Base-by-base conservation (phyloP, 192 early-diverging fungal genomes). In the Gonapodya prolifera region DNA sequence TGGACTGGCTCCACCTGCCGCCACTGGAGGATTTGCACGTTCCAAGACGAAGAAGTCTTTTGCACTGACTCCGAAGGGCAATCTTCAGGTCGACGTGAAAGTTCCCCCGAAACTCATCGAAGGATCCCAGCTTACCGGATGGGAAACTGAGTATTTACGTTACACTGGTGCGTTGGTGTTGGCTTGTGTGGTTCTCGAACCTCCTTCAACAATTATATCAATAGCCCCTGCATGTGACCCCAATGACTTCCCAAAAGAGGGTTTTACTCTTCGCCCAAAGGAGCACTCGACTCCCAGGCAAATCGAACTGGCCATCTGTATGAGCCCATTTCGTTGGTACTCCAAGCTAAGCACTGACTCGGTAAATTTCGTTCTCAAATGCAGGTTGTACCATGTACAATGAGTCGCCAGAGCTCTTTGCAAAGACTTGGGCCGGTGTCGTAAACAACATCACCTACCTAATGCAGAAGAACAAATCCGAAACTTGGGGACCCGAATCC, bases 81-180 rank as follows among this genome's bases (percentile, higher is more conserved):
- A 73, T 32, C 71, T 73, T 18, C 71, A 73, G 71, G 71, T 73
- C 18, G 71, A 73, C 31, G 28, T 73, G 71, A 2, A 8, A 8
- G 71, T 73, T 2, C 71, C 71, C 2, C 32, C 71, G 8, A 73
- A 73, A 32, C 71, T 73, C 8, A 18, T 73, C 71, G 28, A 73
- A 29, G 18, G 18, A 18, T 2, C 28, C 16, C 28, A 73, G 71
- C 13, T 73, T 8, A 73, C 28, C 18, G 71, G 86, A 34, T 86
- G 91, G 71, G 96, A 98, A 84, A 95, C 95, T 75, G 94, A 94
- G 18, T 90, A 96, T 80, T 90, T 96, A 87, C 88, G 96, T 31
- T 99, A 99, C 85, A 98, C 96, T 0, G 45, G 45, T 61, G 45
- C 45, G 8, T 61, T 23, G 8, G 45, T 23, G 45, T 8, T 8